A percentile compares a stretch with the other conserved stretches of the same genome.
Conservation (phyloP, 257 asterid species). For the Fraxinus cuspidata region DNA sequence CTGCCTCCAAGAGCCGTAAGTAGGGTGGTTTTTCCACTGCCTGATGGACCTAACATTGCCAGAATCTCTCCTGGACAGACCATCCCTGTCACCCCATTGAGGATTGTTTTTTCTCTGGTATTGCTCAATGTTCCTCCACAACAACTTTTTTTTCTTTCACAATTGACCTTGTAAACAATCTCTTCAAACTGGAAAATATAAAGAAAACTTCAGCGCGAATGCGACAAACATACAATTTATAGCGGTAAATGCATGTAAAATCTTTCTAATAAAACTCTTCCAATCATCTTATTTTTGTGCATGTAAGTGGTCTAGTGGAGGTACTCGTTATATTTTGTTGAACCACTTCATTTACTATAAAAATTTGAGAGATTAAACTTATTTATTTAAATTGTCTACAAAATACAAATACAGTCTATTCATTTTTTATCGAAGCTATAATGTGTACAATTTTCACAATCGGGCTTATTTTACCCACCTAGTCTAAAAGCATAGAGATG, state of each 20-base stretch:
- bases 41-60: conserved; percentile 98
- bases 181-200: conserved; percentile 74
- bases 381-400: background rate
- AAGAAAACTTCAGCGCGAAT: conserved; percentile 14
- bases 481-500: background rate
- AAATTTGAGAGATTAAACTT: background rate
- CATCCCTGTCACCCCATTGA: conserved; percentile 82
- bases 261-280: no score
- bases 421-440: background rate
- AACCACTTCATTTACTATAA: background rate
- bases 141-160: conserved; percentile 42
- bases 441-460: background rate
- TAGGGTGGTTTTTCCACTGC: conserved; percentile 98
- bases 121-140: conserved; percentile 39
- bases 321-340: background rate
- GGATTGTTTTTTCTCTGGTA: conserved; percentile 65
- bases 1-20: conserved; percentile 96
- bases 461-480: no score
- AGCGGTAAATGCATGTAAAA: background rate
- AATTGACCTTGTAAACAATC: conserved; percentile 66
- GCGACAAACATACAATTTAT: background rate
- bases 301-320: background rate
- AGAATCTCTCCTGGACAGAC: conserved; percentile 90
- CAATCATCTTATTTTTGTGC: no score
- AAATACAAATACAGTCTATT: background rate